Evolutionary conservation across 371 early-diverging fungal genomes (phyloP), one percentile per base, ranked within the genome.

Genomic region (Mortierella sp.): DNA sequence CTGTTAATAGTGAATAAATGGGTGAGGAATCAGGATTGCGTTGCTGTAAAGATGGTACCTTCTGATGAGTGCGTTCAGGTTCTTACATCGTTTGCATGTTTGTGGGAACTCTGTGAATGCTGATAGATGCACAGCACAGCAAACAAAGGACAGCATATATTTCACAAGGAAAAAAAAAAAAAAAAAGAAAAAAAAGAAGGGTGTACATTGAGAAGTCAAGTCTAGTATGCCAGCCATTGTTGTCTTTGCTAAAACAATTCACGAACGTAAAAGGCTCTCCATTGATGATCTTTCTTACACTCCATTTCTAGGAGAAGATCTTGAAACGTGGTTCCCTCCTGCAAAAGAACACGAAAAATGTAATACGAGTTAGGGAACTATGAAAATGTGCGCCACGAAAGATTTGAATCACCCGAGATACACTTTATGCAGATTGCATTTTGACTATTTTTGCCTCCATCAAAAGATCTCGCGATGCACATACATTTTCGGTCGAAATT

Each of bases 71-170:
- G 55, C 18, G 12, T 45, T 18, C 18, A 45, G 45, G 12, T 51
- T 1, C 76, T 54, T 81, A 81, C 81, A 81, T 81, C 76, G 72
- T 63, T 81, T 81, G 67, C 81, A 81, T 0, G 61, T 75, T n/a
- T 71, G 76, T 8, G 81, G 72, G 1, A 66, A 12, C 61, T 66
- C 76, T 37, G 81, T 70, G 62, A 67, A 81, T 2, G 68, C 81
- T 81, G 69, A 12, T 10, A 35, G n/a, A 18, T 26, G 28, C 24
- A 30, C 24, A 55, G 52, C 2, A 20, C 14, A 47, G 20, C 18
- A 49, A 49, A 16, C 12, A 49, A 49, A 49, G n/a, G 3, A 18
- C 12, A n/a, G 49, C 49, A 49, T 18, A n/a, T n/a, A n/a, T n/a
- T n/a, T n/a, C n/a, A 30, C 22, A 51, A 1, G 3, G 18, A 14